Evolutionary conservation across 352 stramenopile genomes (phyloP).

Genomic region (Pelagophyceae sp.): DNA sequence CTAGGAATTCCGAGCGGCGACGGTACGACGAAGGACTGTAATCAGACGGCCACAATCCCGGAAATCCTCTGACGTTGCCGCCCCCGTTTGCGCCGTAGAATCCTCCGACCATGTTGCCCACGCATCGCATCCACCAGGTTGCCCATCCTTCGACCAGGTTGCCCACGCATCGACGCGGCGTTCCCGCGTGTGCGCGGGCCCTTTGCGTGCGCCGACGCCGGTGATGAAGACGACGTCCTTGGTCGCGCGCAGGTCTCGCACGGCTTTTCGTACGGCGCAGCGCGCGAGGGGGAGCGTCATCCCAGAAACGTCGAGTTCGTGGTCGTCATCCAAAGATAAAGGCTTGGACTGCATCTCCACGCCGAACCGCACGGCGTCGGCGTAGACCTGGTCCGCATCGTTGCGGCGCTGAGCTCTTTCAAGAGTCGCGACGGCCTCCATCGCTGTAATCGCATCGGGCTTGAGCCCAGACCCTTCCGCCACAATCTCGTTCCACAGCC

Average conservation of each 20-base stretch:
- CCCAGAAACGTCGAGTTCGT: background rate
- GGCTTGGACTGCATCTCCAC: background rate
- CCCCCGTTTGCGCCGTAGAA: too few relatives aligned
- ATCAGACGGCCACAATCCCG: too few relatives aligned
- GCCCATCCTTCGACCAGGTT: too few relatives aligned
- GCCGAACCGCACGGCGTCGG: background rate
- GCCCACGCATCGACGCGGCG: too few relatives aligned
- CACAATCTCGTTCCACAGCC: background rate
- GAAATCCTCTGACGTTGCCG: too few relatives aligned
- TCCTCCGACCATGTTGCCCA: too few relatives aligned
- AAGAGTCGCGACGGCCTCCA: slow-evolving; percentile 4
- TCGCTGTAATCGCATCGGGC: background rate
- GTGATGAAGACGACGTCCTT: slow-evolving; percentile 4
- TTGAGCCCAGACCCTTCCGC: background rate
- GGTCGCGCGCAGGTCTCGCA: background rate
- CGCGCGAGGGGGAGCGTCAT: background rate
- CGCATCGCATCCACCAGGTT: too few relatives aligned
- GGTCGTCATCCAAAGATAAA: background rate
- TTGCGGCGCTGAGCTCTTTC: background rate
- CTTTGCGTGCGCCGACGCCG: background rate
- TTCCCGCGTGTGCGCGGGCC: background rate
- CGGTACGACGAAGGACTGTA: too few relatives aligned
- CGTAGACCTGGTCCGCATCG: background rate
- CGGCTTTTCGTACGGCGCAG: background rate
- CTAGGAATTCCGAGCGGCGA: too few relatives aligned